These are phyloP conservation scores for Colletotrichum euphorbiae DNA, from an alignment of 2,329 filamentous ascomycete genomes.

Conservation along the genomic window DNA sequence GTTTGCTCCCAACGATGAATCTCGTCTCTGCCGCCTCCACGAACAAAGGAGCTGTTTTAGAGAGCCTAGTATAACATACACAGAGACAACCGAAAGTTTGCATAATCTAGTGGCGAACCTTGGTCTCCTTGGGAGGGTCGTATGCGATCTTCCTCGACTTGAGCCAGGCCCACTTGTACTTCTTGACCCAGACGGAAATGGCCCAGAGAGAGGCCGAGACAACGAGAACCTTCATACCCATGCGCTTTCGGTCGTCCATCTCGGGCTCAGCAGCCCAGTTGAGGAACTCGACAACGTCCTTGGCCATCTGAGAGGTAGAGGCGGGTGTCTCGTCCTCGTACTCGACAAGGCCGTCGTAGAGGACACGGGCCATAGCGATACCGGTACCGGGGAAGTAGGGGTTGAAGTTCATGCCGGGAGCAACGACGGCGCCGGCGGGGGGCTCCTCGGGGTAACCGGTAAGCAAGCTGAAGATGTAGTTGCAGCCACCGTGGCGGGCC, in stretches of 20 bases:
- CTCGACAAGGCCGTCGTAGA: constrained; percentile 97
- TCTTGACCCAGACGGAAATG: constrained; percentile 96
- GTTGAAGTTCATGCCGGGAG: constrained; percentile 98
- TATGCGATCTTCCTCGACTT: constrained; percentile 96
- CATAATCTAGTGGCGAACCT: constrained; percentile 58
- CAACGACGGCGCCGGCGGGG: constrained; percentile 87
- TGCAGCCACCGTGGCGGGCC: constrained; percentile 95
- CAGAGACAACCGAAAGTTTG: constrained; percentile 42
- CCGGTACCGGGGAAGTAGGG: constrained; percentile 99
- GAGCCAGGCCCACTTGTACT: constrained; percentile 98
- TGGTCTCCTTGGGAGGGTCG: constrained; percentile 74
- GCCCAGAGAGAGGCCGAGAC: constrained; percentile 84
- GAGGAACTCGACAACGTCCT: constrained; percentile 98
- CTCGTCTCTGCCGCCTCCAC: constrained; percentile 50
- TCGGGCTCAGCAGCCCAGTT: constrained; percentile 99
- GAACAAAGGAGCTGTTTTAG: constrained; percentile 57
- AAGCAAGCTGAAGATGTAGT: constrained; percentile 98
- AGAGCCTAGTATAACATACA: constrained; percentile 48
- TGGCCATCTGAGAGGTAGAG: constrained; percentile 98
- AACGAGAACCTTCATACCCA: constrained; percentile 96
- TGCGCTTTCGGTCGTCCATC: constrained; percentile 99
- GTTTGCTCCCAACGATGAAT: constrained; percentile 41
- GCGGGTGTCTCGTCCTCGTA: constrained; percentile 97
- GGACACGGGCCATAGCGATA: constrained; percentile 98
- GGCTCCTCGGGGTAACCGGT: constrained; percentile 98